Conservation (phyloP, 2,329 filamentous ascomycete genomes). For the Alternaria panax region DNA sequence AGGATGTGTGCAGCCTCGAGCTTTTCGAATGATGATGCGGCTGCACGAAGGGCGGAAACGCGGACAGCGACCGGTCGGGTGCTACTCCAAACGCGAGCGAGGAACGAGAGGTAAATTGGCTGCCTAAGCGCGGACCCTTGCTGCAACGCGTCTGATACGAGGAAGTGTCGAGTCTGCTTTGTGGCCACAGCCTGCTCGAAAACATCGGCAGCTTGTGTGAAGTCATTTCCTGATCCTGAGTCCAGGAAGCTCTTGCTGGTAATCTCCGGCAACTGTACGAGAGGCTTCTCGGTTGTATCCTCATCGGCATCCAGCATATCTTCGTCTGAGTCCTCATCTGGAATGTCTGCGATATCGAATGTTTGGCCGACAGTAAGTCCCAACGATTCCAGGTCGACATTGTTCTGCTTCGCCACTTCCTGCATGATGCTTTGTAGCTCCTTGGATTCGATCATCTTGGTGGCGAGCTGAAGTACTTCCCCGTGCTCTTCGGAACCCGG, state of each 20-base stretch:
- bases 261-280: conserved; percentile 34
- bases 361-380: conserved; percentile 50
- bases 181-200: conserved; percentile 41
- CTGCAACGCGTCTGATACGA: conserved; percentile 63
- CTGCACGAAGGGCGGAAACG: conserved; percentile 71
- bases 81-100: conserved; percentile 76
- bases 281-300: conserved; percentile 30
- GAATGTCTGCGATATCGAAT: conserved; percentile 21
- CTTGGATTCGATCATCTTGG: conserved; percentile 40
- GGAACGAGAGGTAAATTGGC: conserved; percentile 76
- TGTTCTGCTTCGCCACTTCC: conserved; percentile 69
- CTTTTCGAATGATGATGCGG: conserved; percentile 31
- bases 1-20: conserved; percentile 65
- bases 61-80: conserved; percentile 73
- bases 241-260: conserved; percentile 40
- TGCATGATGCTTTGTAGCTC: conserved; percentile 65
- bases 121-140: conserved; percentile 64
- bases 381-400: conserved; percentile 73
- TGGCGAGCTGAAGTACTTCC: conserved; percentile 43
- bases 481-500: conserved; percentile 40
- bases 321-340: conserved; percentile 53
- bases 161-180: conserved; percentile 52
- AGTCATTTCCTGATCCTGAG: conserved; percentile 19
- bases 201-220: conserved; percentile 40
- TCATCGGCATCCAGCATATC: conserved; percentile 61